phyloP scores from a whole-genome alignment of 331 rosid genomes.

The Saraca asoca region DNA sequence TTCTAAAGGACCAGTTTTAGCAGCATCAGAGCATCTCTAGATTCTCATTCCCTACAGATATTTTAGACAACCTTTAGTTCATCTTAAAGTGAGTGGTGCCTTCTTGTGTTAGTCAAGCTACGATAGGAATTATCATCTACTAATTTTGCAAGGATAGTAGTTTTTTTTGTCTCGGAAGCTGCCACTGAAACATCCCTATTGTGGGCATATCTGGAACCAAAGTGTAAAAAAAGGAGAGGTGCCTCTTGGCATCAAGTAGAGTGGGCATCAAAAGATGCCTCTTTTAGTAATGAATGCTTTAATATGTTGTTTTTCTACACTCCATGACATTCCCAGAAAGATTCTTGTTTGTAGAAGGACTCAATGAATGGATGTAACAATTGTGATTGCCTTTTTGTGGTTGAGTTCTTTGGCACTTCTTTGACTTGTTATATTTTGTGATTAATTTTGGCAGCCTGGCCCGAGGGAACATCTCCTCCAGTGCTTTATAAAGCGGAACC shows the following conservation, averaged over 20 bases:
- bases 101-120: constrained; percentile 26
- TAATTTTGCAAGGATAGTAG: constrained; percentile 33
- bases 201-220: constrained; percentile 25
- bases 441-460: constrained; percentile 67
- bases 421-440: constrained; percentile 24
- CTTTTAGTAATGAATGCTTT: constrained; percentile 20
- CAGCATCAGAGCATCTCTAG: constrained; percentile 29
- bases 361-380: constrained; percentile 31
- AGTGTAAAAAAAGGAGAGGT: constrained; percentile 27
- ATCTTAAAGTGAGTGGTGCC: not conserved
- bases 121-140: not conserved
- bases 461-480: constrained; percentile 71
- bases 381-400: constrained; percentile 34
- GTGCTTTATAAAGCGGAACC: constrained; percentile 85
- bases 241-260: constrained; percentile 29
- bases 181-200: constrained; percentile 19
- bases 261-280: constrained; percentile 31
- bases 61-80: not conserved
- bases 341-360: constrained; percentile 38
- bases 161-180: constrained; percentile 19
- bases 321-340: constrained; percentile 32
- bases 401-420: constrained; percentile 26
- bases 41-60: constrained; percentile 8
- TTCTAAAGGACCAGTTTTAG: constrained; percentile 32
- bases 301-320: constrained; percentile 9